Conservation (phyloP, 352 stramenopile species). For the Pythium aristosporum region DNA sequence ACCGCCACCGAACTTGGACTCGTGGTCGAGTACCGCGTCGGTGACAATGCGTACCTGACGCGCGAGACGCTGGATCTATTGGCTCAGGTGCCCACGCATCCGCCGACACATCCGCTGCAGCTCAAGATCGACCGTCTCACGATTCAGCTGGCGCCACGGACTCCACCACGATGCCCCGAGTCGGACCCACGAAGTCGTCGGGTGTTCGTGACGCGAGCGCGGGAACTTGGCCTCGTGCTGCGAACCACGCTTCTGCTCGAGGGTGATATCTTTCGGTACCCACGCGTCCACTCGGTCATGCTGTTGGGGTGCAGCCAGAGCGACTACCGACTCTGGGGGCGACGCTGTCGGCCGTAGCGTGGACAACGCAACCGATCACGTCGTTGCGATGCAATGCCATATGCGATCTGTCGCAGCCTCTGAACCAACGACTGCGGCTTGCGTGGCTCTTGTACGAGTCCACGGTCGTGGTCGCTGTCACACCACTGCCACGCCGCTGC, state of each 20-base stretch:
- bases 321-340: conserved; percentile 1
- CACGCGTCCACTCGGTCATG: background rate
- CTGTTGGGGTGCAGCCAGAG: background rate
- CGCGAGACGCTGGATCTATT: background rate
- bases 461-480: background rate
- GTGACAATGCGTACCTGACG: background rate
- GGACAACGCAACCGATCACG: background rate
- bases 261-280: background rate
- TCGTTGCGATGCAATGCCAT: background rate
- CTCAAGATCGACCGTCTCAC: background rate
- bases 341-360: background rate
- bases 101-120: background rate
- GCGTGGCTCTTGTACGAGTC: background rate
- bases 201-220: background rate
- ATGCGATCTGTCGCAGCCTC: background rate
- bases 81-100: background rate
- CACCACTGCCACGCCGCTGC: background rate
- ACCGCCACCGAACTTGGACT: background rate
- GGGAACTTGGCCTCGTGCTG: background rate
- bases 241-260: background rate
- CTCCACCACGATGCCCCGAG: background rate
- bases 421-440: background rate
- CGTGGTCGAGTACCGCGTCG: background rate
- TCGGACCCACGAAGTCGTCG: background rate
- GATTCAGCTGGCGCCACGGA: background rate